These are phyloP conservation scores for Gnaphalium uliginosum DNA, from an alignment of 129 eudicot species.

Conservation along the genomic window DNA sequence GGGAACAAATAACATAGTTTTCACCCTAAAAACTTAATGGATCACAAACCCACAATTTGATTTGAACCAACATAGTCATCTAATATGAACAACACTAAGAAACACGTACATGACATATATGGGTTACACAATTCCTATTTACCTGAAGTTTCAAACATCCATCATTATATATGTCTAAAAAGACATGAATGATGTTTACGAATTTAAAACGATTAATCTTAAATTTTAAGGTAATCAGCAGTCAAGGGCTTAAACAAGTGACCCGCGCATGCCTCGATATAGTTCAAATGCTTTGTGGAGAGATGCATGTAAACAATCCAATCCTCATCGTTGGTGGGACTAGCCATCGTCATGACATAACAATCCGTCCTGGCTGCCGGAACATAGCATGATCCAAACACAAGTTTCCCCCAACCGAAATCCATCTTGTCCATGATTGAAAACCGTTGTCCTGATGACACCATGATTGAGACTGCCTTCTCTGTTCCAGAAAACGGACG, in stretches of 20 bases:
- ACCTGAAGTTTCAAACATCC: too few relatives aligned
- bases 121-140: too few relatives aligned
- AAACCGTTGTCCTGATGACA: constrained; percentile 58
- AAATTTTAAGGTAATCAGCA: constrained; percentile 34
- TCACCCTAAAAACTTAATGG: too few relatives aligned
- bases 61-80: too few relatives aligned
- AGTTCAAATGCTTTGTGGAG: constrained; percentile 38
- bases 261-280: constrained; percentile 39
- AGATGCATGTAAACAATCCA: constrained; percentile 69
- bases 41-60: too few relatives aligned
- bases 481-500: constrained; percentile 11
- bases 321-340: constrained; percentile 51
- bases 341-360: constrained; percentile 66
- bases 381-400: constrained; percentile 59
- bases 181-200: neutral
- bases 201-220: neutral
- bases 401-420: constrained; percentile 65
- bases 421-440: constrained; percentile 46
- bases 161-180: too few relatives aligned
- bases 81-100: too few relatives aligned
- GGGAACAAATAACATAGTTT: too few relatives aligned
- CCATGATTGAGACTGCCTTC: constrained; percentile 42
- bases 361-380: constrained; percentile 47
- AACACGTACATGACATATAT: too few relatives aligned
- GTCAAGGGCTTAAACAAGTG: constrained; percentile 44